Conservation (phyloP, 257 asterid species). For the Lycium barbarum region DNA sequence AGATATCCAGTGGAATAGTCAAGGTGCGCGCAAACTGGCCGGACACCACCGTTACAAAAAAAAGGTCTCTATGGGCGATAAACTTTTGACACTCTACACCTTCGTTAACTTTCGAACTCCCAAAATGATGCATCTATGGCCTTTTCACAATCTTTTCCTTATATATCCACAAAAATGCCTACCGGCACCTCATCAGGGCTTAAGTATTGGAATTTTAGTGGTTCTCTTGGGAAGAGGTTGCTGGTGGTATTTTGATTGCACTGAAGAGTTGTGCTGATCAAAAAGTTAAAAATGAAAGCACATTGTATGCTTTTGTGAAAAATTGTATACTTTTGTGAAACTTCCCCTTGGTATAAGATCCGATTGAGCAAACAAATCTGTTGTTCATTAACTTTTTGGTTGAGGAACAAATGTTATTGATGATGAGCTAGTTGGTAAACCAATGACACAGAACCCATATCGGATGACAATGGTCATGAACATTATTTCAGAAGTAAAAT, state of each 20-base stretch:
- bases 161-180: not conserved
- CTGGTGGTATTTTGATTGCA: not conserved
- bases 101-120: not conserved
- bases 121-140: not conserved
- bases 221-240: constrained; percentile 14
- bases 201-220: constrained; percentile 2
- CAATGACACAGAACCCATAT: not conserved
- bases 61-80: not conserved
- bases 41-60: not conserved
- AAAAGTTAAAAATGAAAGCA: constrained; percentile 18
- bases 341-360: not conserved
- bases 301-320: not conserved
- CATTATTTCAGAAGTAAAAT: constrained; percentile 13
- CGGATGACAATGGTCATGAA: not conserved
- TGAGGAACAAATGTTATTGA: not conserved
- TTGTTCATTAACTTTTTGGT: not conserved
- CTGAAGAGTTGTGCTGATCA: not conserved
- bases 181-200: constrained; percentile 2
- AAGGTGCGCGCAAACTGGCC: not conserved
- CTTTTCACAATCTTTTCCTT: constrained; percentile 16
- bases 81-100: not conserved
- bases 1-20: not conserved
- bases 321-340: not conserved
- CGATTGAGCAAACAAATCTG: not conserved
- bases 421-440: constrained; percentile 9